phyloP scores from a whole-genome alignment of 352 stramenopile species.

The Pythium diclinum region DNA sequence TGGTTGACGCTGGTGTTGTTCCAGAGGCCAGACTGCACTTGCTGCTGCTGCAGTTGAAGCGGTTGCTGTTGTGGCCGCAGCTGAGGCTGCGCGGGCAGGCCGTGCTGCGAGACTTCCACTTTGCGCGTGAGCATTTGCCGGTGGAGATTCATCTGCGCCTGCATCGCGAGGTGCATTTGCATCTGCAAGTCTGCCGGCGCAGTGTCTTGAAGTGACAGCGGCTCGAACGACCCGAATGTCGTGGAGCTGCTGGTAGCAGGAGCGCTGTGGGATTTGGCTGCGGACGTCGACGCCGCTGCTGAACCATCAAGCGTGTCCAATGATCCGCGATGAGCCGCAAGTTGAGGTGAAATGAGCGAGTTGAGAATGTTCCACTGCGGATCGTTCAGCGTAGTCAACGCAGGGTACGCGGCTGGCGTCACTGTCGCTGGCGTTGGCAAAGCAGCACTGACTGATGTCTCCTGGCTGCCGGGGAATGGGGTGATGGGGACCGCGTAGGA shows the following conservation, averaged over 20 bases:
- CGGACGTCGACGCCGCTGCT: not conserved
- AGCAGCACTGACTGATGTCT: not conserved
- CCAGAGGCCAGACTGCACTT: not conserved
- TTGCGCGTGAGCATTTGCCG: slow-evolving; percentile 83
- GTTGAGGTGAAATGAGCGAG: slow-evolving; percentile 74
- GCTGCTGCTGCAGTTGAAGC: slow-evolving; percentile 12
- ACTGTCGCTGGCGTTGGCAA: not conserved
- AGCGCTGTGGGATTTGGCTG: not conserved
- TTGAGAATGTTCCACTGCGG: slow-evolving; percentile 78
- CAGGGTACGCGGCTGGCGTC: slow-evolving; percentile 3
- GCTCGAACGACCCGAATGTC: not conserved
- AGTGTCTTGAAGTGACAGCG: not conserved
- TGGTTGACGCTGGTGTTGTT: not conserved
- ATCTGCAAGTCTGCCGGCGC: slow-evolving; percentile 47
- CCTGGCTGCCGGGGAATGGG: not conserved
- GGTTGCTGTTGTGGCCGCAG: slow-evolving; percentile 21
- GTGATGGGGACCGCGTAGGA: not conserved
- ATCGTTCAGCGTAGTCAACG: slow-evolving; percentile 47
- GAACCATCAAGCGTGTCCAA: not conserved
- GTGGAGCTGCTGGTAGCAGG: not conserved
- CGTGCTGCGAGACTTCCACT: slow-evolving; percentile 71
- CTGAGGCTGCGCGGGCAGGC: slow-evolving; percentile 29
- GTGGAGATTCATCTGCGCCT: slow-evolving; percentile 86
- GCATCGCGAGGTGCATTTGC: slow-evolving; percentile 86
- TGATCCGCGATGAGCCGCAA: slow-evolving; percentile 14